These are phyloP conservation scores for Sugiyamaella grinbergsii DNA, from an alignment of 1,139 yeast species.

Conservation along the genomic window DNA sequence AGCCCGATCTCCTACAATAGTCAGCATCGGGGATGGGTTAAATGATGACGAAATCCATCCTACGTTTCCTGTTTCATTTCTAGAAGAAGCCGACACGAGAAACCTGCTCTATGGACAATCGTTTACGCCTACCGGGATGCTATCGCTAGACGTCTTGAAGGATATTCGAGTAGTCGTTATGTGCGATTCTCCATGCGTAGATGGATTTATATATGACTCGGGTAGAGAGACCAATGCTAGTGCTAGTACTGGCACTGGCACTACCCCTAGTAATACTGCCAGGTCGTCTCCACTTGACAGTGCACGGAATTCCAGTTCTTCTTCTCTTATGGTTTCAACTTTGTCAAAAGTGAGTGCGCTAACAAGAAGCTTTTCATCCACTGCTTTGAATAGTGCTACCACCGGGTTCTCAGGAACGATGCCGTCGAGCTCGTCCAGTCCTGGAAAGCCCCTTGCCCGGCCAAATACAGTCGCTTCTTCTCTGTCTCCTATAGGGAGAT, in stretches of 20 bases:
- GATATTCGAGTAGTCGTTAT: slow-evolving; percentile 36
- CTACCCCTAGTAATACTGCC: slow-evolving; percentile 2
- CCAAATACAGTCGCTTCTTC: slow-evolving; percentile 4
- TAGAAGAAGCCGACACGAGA: slow-evolving; percentile 38
- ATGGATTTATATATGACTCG: slow-evolving; percentile 34
- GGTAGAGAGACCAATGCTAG: slow-evolving; percentile 8
- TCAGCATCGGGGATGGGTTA: slow-evolving; percentile 2
- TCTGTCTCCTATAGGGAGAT: slow-evolving; percentile 4
- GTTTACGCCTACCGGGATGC: slow-evolving; percentile 21
- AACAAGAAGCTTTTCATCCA: slow-evolving; percentile 21
- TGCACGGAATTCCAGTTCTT: slow-evolving; percentile 4
- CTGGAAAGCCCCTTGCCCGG: neutral
- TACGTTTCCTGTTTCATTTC: slow-evolving; percentile 31
- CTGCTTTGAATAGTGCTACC: slow-evolving; percentile 15
- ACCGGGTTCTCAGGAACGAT: too few species aligned
- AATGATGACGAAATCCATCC: slow-evolving; percentile 15
- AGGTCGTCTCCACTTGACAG: slow-evolving; percentile 12
- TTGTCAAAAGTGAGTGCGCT: slow-evolving; percentile 12
- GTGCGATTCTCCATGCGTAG: slow-evolving; percentile 31
- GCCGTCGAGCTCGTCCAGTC: neutral
- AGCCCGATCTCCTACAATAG: slow-evolving; percentile 9
- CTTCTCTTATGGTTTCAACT: slow-evolving; percentile 14
- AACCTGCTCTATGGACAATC: slow-evolving; percentile 35
- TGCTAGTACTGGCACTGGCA: slow-evolving; percentile 1
- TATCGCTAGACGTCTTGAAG: slow-evolving; percentile 25